Percentiles rank a stretch among this genome's conserved stretches.
These are phyloP conservation scores for Stachybotrys elegans DNA, from an alignment of 2,329 filamentous ascomycete species.

Conservation along the genomic window DNA sequence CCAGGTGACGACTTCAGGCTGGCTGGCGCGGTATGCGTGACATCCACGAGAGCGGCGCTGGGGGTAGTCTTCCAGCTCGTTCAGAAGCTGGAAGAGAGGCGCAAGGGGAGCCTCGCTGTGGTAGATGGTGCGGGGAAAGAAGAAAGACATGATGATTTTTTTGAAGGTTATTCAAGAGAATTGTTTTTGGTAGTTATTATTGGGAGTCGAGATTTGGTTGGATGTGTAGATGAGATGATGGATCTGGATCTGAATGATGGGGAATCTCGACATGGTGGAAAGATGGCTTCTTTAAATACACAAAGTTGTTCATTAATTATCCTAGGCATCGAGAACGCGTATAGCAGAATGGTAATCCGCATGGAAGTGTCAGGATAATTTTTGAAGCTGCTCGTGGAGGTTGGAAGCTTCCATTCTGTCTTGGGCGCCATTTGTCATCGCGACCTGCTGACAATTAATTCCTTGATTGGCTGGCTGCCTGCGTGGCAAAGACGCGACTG, in stretches of 20 bases:
- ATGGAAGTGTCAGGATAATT: neutral
- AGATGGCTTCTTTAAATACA: neutral
- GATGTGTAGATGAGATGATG: neutral
- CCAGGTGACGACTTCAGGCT: neutral
- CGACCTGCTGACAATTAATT: neutral
- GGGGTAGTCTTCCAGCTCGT: neutral
- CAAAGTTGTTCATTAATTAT: neutral
- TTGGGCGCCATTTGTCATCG: neutral
- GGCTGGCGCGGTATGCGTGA: neutral
- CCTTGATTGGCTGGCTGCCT: no score
- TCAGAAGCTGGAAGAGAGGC: neutral
- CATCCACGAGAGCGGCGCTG: neutral
- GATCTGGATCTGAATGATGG: neutral
- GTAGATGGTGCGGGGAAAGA: conserved; percentile 2
- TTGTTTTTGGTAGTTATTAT: neutral
- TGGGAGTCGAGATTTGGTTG: neutral
- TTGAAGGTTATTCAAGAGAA: neutral
- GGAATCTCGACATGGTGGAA: neutral
- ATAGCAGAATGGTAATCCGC: neutral
- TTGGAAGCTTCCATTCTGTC: neutral
- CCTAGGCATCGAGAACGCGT: neutral
- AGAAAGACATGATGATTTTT: conserved; percentile 1
- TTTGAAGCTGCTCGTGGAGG: neutral
- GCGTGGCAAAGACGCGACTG: no score
- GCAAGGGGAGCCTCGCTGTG: neutral